Evolutionary conservation across 345 rosid genomes (phyloP), one percentile per base, ranked within the genome.

Genomic region (Populus nigra): DNA sequence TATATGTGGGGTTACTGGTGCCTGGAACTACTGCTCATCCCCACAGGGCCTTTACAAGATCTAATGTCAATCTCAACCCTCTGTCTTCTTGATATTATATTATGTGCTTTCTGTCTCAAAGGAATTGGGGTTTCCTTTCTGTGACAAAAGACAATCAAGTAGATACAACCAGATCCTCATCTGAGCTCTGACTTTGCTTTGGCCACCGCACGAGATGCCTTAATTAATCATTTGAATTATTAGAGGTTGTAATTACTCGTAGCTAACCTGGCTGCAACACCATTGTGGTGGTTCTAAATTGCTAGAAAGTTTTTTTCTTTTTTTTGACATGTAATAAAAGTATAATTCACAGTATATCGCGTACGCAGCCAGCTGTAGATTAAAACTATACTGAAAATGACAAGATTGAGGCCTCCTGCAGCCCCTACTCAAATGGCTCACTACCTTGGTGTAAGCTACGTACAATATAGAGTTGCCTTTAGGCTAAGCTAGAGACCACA

Each of bases 41-140:
- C 35, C n/a, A 16, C 17, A 67, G 13, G 31, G 53, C 17, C 16
- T 71, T 41, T 70, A 36, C 29, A 73, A 78, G 49, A 78, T 80
- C 85, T 78, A 73, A 73, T 76, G 83, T 80, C 85, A 76, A 80
- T 82, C 73, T 76, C 86, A 76, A 76, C 49, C 27, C 9, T 43
- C 71, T 59, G 35, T 69, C 41, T 65, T 43, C 1, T 45, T 68
- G 17, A 69, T 79, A 69, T 73, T 77, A 49, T 82, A 77, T 66
- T 76, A 74, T 43, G 75, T 82, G 80, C 83, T 82, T 80, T 76
- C 80, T 82, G 85, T 76, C 86, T 84, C 72, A 79, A 11, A 53
- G 76, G 82, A 47, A 20, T 80, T 83, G 84, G 78, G 86, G 68
- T 76, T 82, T 86, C 78, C 86, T 88, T 87, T 85, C 83, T 77